Evolutionary conservation across 1,139 yeast species (phyloP), one percentile per base, ranked within the genome.

Genomic region (Magnusiomyces sp.): DNA sequence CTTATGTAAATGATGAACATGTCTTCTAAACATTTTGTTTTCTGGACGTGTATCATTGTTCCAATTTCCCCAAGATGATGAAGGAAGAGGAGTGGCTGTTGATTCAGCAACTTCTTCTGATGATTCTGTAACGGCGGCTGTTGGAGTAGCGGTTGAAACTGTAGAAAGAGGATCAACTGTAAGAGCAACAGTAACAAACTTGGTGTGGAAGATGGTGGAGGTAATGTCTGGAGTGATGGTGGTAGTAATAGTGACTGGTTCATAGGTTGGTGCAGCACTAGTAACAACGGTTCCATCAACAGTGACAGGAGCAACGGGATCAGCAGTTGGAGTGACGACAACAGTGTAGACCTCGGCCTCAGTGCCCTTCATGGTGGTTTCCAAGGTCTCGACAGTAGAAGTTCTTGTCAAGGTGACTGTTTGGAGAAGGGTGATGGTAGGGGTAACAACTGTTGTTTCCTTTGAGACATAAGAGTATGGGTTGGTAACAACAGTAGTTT

Each of bases 341-440:
- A 46, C 45, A 0, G 50, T 46, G 17, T 43, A 27, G 47, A 42
- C 50, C 37, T 43, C 42, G 36, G 43, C 36, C 23, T 41, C 47
- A 23, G 45, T 13, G 27, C 41, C 32, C 10, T 47, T 43, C 31
- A 37, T 34, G 27, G 43, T 37, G 13, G 47, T 41, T 17, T 40
- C 39, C 40, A 43, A 31, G 39, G 47, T 20, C 47, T 47, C 41
- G n/a, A 46, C 41, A 32, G 50, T 46, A 37, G 43, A 27, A 40
- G 45, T 47, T 40, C 50, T 40, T 40, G 50, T 47, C 23, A 47
- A 37, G 17, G 50, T 47, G 47, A 47, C 47, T 38, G 40, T 43
- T 39, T 47, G 47, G 40, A 41, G 34, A 38, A 41, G 43, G 32
- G 38, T 33, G 29, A 11, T 14, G 7, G 45, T 42, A 14, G 45